phyloP scores from a whole-genome alignment of 495 filamentous ascomycete species.

The Immersiella caudata region DNA sequence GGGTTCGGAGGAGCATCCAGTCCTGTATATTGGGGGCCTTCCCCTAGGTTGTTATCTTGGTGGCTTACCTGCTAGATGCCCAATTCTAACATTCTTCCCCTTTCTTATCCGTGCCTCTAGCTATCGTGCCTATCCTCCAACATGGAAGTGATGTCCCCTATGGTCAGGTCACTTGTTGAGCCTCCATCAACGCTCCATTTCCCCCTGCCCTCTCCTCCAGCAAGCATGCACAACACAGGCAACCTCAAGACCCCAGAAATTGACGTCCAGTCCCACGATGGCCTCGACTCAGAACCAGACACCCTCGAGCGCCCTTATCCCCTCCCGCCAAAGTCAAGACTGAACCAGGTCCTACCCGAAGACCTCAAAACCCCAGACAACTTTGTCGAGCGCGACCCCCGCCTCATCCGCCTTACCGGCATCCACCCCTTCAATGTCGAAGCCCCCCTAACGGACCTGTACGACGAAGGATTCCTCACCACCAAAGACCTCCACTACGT shows the following conservation, averaged over 20 bases:
- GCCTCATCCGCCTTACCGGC: constrained; percentile 86
- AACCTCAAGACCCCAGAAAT: not conserved
- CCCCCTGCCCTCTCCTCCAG: not conserved
- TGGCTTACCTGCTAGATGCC: not conserved
- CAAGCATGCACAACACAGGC: not conserved
- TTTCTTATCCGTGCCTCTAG: not conserved
- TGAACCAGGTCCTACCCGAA: constrained; percentile 66
- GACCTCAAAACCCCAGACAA: constrained; percentile 83
- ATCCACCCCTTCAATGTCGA: constrained; percentile 96
- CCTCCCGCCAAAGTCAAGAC: constrained; percentile 69
- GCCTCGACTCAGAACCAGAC: constrained; percentile 1
- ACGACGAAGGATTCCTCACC: constrained; percentile 86
- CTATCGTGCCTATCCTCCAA: not conserved
- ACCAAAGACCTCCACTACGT: constrained; percentile 94
- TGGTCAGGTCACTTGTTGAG: not conserved
- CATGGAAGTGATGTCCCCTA: constrained; percentile 9
- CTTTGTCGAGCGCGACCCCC: constrained; percentile 84
- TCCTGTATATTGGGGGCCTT: not conserved
- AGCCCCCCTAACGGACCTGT: constrained; percentile 78
- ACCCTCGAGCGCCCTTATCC: constrained; percentile 45
- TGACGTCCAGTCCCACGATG: constrained; percentile 12
- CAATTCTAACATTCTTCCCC: not conserved
- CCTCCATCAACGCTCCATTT: not conserved
- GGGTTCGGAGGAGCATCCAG: not conserved
- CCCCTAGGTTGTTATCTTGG: not conserved